These are phyloP conservation scores for Elsinoe batatas DNA, from an alignment of 2,329 filamentous ascomycete genomes.

Conservation along the genomic window DNA sequence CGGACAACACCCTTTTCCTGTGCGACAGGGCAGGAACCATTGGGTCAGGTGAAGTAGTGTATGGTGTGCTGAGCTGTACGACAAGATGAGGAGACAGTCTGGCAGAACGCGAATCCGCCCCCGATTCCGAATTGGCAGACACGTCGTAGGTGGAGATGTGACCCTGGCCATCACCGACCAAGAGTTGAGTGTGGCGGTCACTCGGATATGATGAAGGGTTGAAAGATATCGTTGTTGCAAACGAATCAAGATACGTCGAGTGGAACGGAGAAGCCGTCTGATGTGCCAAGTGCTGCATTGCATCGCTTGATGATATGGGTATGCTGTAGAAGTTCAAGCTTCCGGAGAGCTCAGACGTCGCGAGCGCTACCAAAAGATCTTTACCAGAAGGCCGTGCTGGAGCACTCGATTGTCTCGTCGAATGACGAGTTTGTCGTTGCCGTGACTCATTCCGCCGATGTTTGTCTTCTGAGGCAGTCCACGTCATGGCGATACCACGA, in stretches of 20 bases:
- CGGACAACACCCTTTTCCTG: constrained; percentile 39
- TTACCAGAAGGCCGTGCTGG: neutral
- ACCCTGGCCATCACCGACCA: constrained; percentile 44
- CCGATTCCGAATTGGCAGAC: constrained; percentile 14
- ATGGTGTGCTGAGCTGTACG: constrained; percentile 21
- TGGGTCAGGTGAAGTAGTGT: constrained; percentile 16
- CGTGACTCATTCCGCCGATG: constrained; percentile 23
- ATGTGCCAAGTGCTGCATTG: neutral
- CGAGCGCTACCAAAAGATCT: constrained; percentile 32
- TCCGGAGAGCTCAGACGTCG: constrained; percentile 28
- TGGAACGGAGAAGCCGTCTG: constrained; percentile 31
- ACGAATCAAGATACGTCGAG: constrained; percentile 39
- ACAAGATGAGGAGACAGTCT: constrained; percentile 9
- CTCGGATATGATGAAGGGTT: constrained; percentile 45
- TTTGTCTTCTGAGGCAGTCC: constrained; percentile 29
- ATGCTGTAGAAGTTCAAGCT: constrained; percentile 34
- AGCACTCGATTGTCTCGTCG: neutral
- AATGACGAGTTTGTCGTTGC: neutral
- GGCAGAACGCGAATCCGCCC: constrained; percentile 22
- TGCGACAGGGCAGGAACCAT: constrained; percentile 20
- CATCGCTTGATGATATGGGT: constrained; percentile 18
- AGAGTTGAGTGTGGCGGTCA: constrained; percentile 39
- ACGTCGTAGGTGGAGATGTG: constrained; percentile 47
- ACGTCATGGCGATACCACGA: constrained; percentile 43
- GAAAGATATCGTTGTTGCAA: constrained; percentile 44